A percentile compares a stretch with the other conserved stretches of the same genome.
Conservation (phyloP, 495 filamentous ascomycete species). For the Hypomontagnella monticulosa region DNA sequence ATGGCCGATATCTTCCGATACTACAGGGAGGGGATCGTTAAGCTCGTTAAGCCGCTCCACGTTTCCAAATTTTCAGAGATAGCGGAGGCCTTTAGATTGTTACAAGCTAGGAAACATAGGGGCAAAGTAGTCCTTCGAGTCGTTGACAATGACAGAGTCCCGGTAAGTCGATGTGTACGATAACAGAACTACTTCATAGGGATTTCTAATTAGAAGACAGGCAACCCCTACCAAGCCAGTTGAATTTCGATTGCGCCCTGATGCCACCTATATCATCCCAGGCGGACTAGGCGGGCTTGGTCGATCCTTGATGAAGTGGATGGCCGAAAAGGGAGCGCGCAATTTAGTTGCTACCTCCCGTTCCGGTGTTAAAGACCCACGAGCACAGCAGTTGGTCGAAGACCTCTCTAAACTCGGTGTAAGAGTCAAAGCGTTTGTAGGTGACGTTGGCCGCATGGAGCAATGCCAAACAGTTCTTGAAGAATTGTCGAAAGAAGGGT, state of each 20-base stretch:
- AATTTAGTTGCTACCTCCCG: conserved; percentile 63
- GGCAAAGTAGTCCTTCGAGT: conserved; percentile 63
- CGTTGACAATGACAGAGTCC: conserved; percentile 42
- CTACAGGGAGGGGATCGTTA: conserved; percentile 38
- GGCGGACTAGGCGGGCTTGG: conserved; percentile 68
- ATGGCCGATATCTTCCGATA: conserved; percentile 38
- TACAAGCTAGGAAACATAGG: conserved; percentile 60
- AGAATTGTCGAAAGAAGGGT: conserved; percentile 33
- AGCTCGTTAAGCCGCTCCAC: conserved; percentile 48
- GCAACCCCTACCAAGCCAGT: conserved; percentile 31
- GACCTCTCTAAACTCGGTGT: conserved; percentile 33
- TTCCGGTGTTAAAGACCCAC: conserved; percentile 49
- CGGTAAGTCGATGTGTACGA: conserved; percentile 20
- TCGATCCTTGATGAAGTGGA: conserved; percentile 59
- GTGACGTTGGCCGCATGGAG: conserved; percentile 48
- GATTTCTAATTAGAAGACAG: conserved; percentile 13
- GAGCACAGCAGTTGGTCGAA: conserved; percentile 35
- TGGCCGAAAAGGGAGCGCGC: conserved; percentile 61
- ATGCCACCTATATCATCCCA: conserved; percentile 62
- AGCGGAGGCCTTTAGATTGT: conserved; percentile 58
- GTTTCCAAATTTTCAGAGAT: conserved; percentile 53
- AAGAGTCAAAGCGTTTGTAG: conserved; percentile 38
- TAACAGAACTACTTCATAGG: not conserved
- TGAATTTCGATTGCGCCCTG: conserved; percentile 41
- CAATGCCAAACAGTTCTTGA: conserved; percentile 27